Evolutionary conservation across 805 yeast genomes (phyloP).

Genomic region (Wickerhamiella azymoides): DNA sequence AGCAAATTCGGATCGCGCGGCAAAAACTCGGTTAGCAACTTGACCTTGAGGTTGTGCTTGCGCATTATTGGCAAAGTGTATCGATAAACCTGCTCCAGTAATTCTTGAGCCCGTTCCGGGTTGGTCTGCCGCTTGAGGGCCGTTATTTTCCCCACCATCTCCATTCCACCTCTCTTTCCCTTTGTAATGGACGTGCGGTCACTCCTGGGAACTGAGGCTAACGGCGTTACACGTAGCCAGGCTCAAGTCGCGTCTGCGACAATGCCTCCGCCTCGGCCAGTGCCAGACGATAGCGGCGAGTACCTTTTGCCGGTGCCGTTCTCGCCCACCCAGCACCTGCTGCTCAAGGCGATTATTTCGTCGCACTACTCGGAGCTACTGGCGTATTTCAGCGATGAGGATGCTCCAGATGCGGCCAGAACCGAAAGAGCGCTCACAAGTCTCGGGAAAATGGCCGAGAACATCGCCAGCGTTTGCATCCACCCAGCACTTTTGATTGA

Average conservation of each 20-base stretch:
- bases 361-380: slow-evolving; percentile 83
- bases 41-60: slow-evolving; percentile 49
- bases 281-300: slow-evolving; percentile 5
- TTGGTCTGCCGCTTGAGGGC: slow-evolving; percentile 37
- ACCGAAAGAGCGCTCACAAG: slow-evolving; percentile 25
- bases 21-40: slow-evolving; percentile 60
- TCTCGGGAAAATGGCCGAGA: slow-evolving; percentile 56
- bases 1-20: slow-evolving; percentile 54
- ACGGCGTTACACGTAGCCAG: neutral
- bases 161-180: neutral
- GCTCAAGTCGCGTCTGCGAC: neutral
- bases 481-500: slow-evolving; percentile 81
- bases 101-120: slow-evolving; percentile 38
- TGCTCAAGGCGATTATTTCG: slow-evolving; percentile 83
- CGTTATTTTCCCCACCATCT: slow-evolving; percentile 18
- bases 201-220: neutral
- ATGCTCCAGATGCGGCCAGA: slow-evolving; percentile 41
- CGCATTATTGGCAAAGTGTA: slow-evolving; percentile 70
- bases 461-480: slow-evolving; percentile 66
- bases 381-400: slow-evolving; percentile 57
- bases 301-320: slow-evolving; percentile 17
- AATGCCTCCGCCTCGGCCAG: neutral
- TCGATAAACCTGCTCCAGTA: slow-evolving; percentile 53
- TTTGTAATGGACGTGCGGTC: slow-evolving; percentile 6
- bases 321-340: slow-evolving; percentile 50